Base-by-base conservation (phyloP, 257 asterid species). In the Capsicum rhomboideum region DNA sequence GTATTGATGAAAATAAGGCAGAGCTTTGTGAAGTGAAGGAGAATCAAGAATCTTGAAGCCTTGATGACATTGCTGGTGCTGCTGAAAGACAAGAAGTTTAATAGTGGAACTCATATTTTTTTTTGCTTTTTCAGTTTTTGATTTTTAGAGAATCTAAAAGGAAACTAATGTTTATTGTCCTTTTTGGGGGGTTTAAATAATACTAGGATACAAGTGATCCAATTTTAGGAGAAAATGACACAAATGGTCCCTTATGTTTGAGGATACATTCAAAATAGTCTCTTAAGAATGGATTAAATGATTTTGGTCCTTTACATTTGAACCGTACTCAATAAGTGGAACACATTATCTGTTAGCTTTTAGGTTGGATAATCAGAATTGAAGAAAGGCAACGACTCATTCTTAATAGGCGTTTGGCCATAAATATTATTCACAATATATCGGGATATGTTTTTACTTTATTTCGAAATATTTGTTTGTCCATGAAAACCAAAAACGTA, bases 91-190 rank as follows among this genome's bases (percentile, higher is more conserved):
- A 81, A 92, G 89, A 77, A 91, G 82, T 61, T 83, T 87, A 85
- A 86, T 69, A 69, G 44, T 83, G 78, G 71, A 61, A 87, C 86
- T 88, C 98, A 92, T 93, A 40, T 16, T 89, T 80, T 61, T 2
- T 8, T 8, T 9, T 9, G 0, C 2, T 3, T 10, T 10, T 18
- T 6, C 0, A 21, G 23, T 31, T 17, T 67, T 17, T 8, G 26
- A 31, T 68, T 68, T 68, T 34, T 14, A 34, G 28, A 68, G 50
- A 34, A 68, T 17, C 28, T 18, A 29, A 28, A 17, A 17, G 14
- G 77, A 66, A 16, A 31, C 26, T 67, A 3, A 5, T 29, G 12
- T 59, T 31, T 31, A 9, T 66, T 31, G 49, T 67, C 20, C 4
- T 31, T 67, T 67, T 1, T 13, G n/a, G n/a, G 6, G 46, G 46